Conservation (phyloP, 768 basidiomycete species). For the Leccinum truebloodii region DNA sequence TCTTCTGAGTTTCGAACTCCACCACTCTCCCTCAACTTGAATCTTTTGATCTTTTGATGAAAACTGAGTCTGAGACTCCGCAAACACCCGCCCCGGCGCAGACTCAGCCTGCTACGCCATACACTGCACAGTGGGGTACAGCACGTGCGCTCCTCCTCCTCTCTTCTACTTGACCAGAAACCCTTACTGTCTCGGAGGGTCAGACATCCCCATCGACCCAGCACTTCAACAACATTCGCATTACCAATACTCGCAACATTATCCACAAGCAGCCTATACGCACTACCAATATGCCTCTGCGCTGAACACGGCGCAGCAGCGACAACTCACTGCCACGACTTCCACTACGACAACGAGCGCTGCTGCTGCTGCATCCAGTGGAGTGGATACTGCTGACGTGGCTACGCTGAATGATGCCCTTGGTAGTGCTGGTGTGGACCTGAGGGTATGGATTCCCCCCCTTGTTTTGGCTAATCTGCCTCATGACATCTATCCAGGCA, state of each 20-base stretch:
- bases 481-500: conserved; percentile 50
- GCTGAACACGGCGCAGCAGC: conserved; percentile 29
- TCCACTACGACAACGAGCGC: conserved; percentile 22
- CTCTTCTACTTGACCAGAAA: background rate
- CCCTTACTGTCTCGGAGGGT: conserved; percentile 3
- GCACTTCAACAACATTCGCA: conserved; percentile 65
- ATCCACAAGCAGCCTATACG: conserved; percentile 38
- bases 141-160: conserved; percentile 32
- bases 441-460: conserved; percentile 51
- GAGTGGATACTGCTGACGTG: conserved; percentile 67
- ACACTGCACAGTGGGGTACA: conserved; percentile 42
- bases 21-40: too few species aligned
- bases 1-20: too few species aligned
- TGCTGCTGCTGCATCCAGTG: conserved; percentile 29
- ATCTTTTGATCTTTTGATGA: conserved; percentile 32
- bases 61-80: conserved; percentile 41
- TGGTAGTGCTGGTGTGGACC: conserved; percentile 84
- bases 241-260: conserved; percentile 42
- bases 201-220: conserved; percentile 68
- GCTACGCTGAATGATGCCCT: conserved; percentile 82
- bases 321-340: conserved; percentile 21
- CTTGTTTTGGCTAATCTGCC: too few species aligned
- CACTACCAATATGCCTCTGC: conserved; percentile 45
- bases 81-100: conserved; percentile 36
- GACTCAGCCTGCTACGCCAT: conserved; percentile 31